phyloP scores from a whole-genome alignment of 768 basidiomycete genomes.

The Suillus americanus region DNA sequence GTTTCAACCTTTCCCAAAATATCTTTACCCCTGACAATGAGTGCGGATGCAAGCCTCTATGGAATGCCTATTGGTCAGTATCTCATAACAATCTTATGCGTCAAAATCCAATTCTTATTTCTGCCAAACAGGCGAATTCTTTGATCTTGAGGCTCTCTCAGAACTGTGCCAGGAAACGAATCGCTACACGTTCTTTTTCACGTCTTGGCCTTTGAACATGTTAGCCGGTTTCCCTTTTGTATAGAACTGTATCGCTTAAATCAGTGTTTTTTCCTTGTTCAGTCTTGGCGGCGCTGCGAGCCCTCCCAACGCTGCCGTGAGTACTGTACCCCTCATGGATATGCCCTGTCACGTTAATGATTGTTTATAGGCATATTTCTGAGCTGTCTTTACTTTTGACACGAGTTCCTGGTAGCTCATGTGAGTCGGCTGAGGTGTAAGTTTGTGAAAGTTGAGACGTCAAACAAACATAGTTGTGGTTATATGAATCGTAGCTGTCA shows the following conservation, averaged over 20 bases:
- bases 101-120: background rate
- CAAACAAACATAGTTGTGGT: background rate
- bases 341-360: slow-evolving; percentile 8
- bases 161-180: slow-evolving; percentile 54
- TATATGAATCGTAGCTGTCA: slow-evolving; percentile 3
- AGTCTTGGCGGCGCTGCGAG: slow-evolving; percentile 67
- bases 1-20: slow-evolving; percentile 18
- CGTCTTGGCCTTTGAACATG: slow-evolving; percentile 76
- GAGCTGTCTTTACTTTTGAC: slow-evolving; percentile 9
- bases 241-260: slow-evolving; percentile 1
- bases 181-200: slow-evolving; percentile 74
- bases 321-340: slow-evolving; percentile 18
- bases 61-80: slow-evolving; percentile 69
- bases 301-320: slow-evolving; percentile 70
- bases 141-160: slow-evolving; percentile 66
- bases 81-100: background rate
- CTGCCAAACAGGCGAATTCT: slow-evolving; percentile 55
- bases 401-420: slow-evolving; percentile 1
- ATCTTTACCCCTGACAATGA: background rate
- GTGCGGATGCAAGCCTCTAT: slow-evolving; percentile 46
- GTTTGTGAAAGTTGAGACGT: background rate
- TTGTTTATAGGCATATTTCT: slow-evolving; percentile 28
- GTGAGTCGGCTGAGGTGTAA: slow-evolving; percentile 7
- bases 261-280: slow-evolving; percentile 1
- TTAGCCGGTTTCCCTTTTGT: slow-evolving; percentile 32